Conservation (phyloP, 306 rosid genomes). For the Urtica urens region DNA sequence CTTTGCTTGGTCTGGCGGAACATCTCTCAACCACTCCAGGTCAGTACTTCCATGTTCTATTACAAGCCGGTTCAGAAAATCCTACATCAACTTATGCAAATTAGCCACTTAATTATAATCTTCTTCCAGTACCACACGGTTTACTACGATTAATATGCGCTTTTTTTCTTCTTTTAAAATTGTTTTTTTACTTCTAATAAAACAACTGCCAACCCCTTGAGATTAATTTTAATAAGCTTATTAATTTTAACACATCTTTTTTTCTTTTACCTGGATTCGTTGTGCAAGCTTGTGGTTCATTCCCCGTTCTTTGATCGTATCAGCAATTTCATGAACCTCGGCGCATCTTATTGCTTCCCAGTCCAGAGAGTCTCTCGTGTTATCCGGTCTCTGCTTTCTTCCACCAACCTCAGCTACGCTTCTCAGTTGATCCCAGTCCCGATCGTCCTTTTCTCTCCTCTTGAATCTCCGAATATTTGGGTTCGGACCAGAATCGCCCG, state of each 20-base stretch:
- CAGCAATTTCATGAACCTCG: constrained; percentile 63
- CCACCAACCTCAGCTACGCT: constrained; percentile 44
- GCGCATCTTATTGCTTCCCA: constrained; percentile 96
- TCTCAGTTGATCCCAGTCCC: constrained; percentile 75
- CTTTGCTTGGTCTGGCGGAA: constrained; percentile 95
- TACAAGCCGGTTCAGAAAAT: constrained; percentile 73
- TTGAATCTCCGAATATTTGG: constrained; percentile 27
- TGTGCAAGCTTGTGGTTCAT: constrained; percentile 91
- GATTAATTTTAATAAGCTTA: too few relatives aligned
- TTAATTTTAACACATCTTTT: too few relatives aligned
- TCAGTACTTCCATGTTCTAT: constrained; percentile 72
- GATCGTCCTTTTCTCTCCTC: constrained; percentile 35
- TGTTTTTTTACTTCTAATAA: too few relatives aligned
- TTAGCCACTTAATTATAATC: constrained; percentile 9
- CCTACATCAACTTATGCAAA: constrained; percentile 41
- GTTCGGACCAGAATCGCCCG: constrained; percentile 32
- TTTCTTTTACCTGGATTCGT: constrained; percentile 59
- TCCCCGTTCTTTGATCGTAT: constrained; percentile 76
- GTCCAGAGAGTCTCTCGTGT: constrained; percentile 81
- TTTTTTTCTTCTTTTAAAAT: too few relatives aligned
- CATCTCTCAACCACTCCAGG: constrained; percentile 98
- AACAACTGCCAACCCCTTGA: too few relatives aligned
- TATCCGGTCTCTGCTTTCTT: constrained; percentile 44
- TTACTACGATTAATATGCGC: too few relatives aligned
- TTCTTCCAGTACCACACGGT: too few relatives aligned